These are phyloP conservation scores for Panus rudis DNA, from an alignment of 768 basidiomycete species.

Conservation along the genomic window DNA sequence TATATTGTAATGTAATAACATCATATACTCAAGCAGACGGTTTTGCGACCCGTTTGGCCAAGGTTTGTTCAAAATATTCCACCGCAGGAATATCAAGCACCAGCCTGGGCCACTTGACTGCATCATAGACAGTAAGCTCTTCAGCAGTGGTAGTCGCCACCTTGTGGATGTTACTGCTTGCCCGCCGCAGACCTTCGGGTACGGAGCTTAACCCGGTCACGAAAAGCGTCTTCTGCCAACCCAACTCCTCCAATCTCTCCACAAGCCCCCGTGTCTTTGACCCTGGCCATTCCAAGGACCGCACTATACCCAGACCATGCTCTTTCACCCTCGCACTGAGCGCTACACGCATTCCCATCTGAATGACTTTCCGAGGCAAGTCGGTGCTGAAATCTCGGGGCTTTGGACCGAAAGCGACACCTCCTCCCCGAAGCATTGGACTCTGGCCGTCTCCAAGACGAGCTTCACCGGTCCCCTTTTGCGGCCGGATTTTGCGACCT, in stretches of 20 bases:
- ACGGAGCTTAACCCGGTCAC: constrained; percentile 56
- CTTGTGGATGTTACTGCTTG: constrained; percentile 65
- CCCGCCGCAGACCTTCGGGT: constrained; percentile 49
- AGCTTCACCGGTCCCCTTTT: constrained; percentile 88
- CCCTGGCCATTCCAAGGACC: constrained; percentile 62
- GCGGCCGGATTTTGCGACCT: constrained; percentile 80
- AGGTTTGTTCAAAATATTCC: constrained; percentile 62
- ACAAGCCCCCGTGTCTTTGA: constrained; percentile 65
- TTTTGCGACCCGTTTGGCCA: too few relatives aligned
- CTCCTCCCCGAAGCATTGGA: constrained; percentile 87
- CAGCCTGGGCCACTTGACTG: constrained; percentile 76
- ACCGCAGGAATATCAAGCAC: constrained; percentile 79
- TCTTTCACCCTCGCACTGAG: constrained; percentile 78
- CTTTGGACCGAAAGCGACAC: constrained; percentile 86
- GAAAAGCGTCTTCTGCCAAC: constrained; percentile 71
- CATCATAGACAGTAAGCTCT: constrained; percentile 73
- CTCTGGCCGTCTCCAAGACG: constrained; percentile 85
- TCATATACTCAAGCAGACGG: too few relatives aligned
- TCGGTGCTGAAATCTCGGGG: constrained; percentile 90
- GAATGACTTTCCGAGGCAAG: constrained; percentile 85
- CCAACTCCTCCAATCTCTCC: constrained; percentile 54
- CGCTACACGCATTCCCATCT: constrained; percentile 90
- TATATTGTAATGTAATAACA: too few relatives aligned
- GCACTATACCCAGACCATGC: constrained; percentile 67
- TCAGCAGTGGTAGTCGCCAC: constrained; percentile 57